phyloP scores from a whole-genome alignment of 306 rosid genomes.

The Corylus heterophylla region DNA sequence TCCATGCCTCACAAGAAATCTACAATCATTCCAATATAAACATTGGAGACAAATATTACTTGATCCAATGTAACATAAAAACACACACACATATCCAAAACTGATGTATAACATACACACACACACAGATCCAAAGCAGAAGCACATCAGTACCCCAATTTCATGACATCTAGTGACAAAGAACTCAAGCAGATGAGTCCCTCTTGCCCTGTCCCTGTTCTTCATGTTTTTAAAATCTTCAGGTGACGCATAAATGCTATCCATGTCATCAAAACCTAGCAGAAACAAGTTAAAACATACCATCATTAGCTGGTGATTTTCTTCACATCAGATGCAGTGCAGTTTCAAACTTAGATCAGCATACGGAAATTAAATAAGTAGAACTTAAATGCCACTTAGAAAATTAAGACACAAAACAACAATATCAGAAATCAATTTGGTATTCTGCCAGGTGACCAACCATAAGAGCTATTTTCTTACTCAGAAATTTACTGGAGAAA shows the following conservation, averaged over 20 bases:
- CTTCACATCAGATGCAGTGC: background rate
- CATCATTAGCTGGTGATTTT: conserved; percentile 12
- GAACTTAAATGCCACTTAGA: background rate
- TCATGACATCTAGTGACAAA: conserved; percentile 82
- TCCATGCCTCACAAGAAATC: conserved; percentile 88
- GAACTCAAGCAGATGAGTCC: conserved; percentile 75
- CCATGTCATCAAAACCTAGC: conserved; percentile 78
- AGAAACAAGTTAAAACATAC: conserved; percentile 18
- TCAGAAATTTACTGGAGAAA: background rate
- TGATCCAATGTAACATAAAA: background rate
- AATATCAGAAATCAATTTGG: background rate
- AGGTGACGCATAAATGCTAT: conserved; percentile 81
- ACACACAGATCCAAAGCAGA: background rate
- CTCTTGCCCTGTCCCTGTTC: conserved; percentile 54
- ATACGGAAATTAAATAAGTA: background rate
- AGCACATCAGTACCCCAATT: conserved; percentile 60
- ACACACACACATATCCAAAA: background rate
- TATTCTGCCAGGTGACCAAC: background rate
- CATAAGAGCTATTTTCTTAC: background rate
- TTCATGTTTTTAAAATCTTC: conserved; percentile 70
- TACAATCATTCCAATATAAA: conserved; percentile 30
- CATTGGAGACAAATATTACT: background rate
- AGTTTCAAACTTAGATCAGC: conserved; percentile 18
- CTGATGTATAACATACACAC: background rate
- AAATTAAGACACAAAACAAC: background rate